phyloP scores from a whole-genome alignment of 352 stramenopile species.

The Blastocystis sp. region DNA sequence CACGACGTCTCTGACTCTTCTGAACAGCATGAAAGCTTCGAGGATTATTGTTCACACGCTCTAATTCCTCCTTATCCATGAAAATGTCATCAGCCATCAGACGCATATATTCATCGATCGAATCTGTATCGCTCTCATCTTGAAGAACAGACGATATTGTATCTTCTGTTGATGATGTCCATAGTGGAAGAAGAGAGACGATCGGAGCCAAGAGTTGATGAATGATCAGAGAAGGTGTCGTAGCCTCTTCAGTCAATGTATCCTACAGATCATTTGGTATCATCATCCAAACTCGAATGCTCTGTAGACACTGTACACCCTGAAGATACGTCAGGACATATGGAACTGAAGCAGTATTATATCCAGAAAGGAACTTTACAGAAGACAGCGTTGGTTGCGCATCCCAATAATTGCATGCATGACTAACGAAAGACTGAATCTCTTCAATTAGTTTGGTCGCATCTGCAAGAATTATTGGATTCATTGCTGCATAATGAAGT shows the following conservation, averaged over 20 bases:
- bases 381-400: not conserved
- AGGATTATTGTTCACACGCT: not conserved
- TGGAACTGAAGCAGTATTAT: not conserved
- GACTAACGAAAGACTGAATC: not conserved
- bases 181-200: not conserved
- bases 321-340: not conserved
- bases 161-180: no score
- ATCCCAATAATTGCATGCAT: not conserved
- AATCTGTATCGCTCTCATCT: not conserved
- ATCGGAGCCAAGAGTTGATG: not conserved
- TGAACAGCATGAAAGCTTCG: not conserved
- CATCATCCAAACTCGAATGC: not conserved
- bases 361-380: not conserved
- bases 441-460: not conserved
- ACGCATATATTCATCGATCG: not conserved
- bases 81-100: slow-evolving; percentile 25
- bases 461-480: not conserved
- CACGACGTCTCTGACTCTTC: not conserved
- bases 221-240: not conserved
- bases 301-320: not conserved
- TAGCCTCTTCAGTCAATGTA: not conserved
- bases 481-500: not conserved
- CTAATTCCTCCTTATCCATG: slow-evolving; percentile 17
- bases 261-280: not conserved
- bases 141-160: not conserved